Evolutionary conservation across 2,329 filamentous ascomycete genomes (phyloP).

Genomic region (Parafenestella ontariensis): DNA sequence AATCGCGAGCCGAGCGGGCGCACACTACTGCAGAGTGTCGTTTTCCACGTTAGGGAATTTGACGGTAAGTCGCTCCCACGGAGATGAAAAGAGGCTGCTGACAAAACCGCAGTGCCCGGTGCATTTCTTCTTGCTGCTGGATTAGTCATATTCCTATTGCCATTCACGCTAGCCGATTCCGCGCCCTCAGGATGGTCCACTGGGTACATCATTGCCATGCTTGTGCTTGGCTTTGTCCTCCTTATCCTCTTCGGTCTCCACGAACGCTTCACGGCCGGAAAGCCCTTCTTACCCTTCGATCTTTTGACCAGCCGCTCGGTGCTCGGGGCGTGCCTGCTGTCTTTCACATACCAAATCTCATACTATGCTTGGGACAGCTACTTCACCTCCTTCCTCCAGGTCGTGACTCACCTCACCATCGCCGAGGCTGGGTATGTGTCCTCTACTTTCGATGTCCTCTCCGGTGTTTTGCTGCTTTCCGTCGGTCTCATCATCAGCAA

Average conservation of each 20-base stretch:
- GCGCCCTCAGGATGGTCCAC: constrained; percentile 54
- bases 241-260: constrained; percentile 59
- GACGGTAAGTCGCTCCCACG: constrained; percentile 40
- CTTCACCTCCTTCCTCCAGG: constrained; percentile 48
- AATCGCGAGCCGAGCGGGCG: constrained; percentile 53
- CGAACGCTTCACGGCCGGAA: constrained; percentile 57
- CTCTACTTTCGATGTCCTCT: constrained; percentile 45
- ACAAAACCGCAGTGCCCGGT: constrained; percentile 51
- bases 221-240: constrained; percentile 58
- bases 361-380: constrained; percentile 50
- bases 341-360: constrained; percentile 58
- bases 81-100: not conserved
- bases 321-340: constrained; percentile 66
- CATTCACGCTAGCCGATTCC: constrained; percentile 62
- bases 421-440: constrained; percentile 41
- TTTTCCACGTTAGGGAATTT: constrained; percentile 49
- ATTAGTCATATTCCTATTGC: constrained; percentile 56
- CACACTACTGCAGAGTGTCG: constrained; percentile 51
- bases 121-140: constrained; percentile 53
- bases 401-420: constrained; percentile 41
- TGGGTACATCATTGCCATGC: constrained; percentile 58
- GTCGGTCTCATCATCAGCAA: constrained; percentile 28
- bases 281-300: constrained; percentile 63
- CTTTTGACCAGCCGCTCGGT: constrained; percentile 67
- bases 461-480: constrained; percentile 23